phyloP scores from a whole-genome alignment of 2,329 filamentous ascomycete species.

The Penicillium decumbens region DNA sequence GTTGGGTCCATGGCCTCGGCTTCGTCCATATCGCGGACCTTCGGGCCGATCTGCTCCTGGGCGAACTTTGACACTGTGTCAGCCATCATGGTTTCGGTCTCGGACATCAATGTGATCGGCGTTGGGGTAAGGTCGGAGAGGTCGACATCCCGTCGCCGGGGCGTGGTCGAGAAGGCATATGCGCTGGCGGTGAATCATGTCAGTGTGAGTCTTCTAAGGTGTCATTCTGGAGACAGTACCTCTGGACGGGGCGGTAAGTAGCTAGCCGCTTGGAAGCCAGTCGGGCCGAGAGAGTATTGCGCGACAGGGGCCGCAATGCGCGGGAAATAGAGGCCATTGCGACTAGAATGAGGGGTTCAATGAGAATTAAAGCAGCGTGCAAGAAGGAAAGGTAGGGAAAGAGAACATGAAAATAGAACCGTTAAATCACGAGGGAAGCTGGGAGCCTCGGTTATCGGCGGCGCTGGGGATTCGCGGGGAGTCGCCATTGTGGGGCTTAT shows the following conservation, averaged over 20 bases:
- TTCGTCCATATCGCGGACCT: constrained; percentile 96
- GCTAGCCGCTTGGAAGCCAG: constrained; percentile 38
- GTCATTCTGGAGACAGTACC: constrained; percentile 28
- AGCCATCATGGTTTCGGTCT: constrained; percentile 82
- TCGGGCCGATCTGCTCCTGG: constrained; percentile 79
- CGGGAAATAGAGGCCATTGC: constrained; percentile 49
- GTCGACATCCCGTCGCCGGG: constrained; percentile 54
- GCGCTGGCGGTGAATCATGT: constrained; percentile 26
- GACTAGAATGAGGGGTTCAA: constrained; percentile 4
- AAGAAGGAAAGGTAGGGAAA: constrained; percentile 1
- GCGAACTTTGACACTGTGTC: constrained; percentile 90
- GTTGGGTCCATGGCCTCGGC: constrained; percentile 85
- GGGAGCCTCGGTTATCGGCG: constrained; percentile 25
- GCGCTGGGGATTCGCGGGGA: constrained; percentile 21
- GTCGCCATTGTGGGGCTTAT: constrained; percentile 11
- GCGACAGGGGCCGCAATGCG: constrained; percentile 44
- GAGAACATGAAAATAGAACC: constrained; percentile 4
- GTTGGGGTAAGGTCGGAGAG: constrained; percentile 78
- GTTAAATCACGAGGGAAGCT: constrained; percentile 19
- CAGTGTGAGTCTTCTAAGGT: background rate
- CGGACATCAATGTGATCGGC: constrained; percentile 87
- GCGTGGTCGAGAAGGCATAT: constrained; percentile 59
- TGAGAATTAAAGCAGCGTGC: background rate
- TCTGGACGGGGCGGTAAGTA: constrained; percentile 38
- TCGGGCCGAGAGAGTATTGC: constrained; percentile 37